These are phyloP conservation scores for Viridothelium virens DNA, from an alignment of 495 filamentous ascomycete genomes.

Conservation along the genomic window DNA sequence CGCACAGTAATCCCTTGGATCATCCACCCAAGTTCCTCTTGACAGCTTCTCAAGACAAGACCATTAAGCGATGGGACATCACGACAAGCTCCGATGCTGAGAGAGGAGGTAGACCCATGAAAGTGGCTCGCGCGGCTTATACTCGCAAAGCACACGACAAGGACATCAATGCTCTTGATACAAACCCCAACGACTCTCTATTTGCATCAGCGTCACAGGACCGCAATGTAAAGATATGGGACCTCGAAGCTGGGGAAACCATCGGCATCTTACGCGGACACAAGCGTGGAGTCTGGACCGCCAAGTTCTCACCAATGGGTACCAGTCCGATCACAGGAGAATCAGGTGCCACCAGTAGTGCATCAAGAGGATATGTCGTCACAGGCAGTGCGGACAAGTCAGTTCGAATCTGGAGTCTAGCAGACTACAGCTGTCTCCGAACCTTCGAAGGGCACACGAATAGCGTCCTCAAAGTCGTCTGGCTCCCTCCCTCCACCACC, in stretches of 20 bases:
- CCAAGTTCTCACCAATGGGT: conserved; percentile 72
- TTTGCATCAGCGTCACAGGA: conserved; percentile 97
- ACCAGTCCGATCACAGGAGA: conserved; percentile 63
- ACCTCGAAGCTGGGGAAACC: conserved; percentile 74
- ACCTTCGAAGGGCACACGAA: conserved; percentile 96
- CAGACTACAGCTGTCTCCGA: conserved; percentile 84
- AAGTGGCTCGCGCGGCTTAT: conserved; percentile 46
- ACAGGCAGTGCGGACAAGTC: conserved; percentile 94
- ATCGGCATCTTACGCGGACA: conserved; percentile 87
- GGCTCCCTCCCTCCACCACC: conserved; percentile 57
- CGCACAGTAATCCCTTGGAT: conserved; percentile 56
- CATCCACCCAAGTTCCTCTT: conserved; percentile 76
- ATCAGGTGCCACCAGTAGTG: conserved; percentile 50
- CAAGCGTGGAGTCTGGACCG: conserved; percentile 88
- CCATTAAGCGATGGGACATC: conserved; percentile 84
- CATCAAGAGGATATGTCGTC: conserved; percentile 62
- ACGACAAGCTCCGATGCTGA: conserved; percentile 25
- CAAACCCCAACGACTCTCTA: conserved; percentile 57
- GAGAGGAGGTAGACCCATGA: conserved; percentile 28
- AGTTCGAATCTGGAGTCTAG: conserved; percentile 88
- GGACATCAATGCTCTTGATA: conserved; percentile 91
- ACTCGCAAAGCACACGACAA: conserved; percentile 96
- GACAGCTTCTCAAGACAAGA: conserved; percentile 89
- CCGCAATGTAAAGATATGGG: conserved; percentile 94
- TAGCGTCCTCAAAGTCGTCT: conserved; percentile 85